These are phyloP conservation scores for Fusarium robinianum DNA, from an alignment of 2,329 filamentous ascomycete species.

Conservation along the genomic window DNA sequence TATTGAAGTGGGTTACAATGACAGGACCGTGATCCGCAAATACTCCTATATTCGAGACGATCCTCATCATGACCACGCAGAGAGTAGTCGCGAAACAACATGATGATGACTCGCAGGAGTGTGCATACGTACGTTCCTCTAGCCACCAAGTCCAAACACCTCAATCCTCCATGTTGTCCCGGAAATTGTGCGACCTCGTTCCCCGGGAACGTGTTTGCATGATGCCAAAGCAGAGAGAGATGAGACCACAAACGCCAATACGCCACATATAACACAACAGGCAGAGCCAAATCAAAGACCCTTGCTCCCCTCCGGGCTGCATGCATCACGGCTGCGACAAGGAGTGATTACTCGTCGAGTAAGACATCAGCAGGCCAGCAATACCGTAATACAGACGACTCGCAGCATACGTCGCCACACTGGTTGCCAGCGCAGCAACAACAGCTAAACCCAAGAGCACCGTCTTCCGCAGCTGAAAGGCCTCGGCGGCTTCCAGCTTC, in stretches of 20 bases:
- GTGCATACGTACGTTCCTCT: neutral
- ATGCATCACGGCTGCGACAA: slow-evolving; percentile 12
- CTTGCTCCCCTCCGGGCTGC: neutral
- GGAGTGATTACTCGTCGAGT: slow-evolving; percentile 11
- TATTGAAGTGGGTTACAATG: too few relatives aligned
- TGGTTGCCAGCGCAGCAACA: slow-evolving; percentile 13
- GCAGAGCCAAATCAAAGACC: slow-evolving; percentile 1
- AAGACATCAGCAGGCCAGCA: slow-evolving; percentile 13
- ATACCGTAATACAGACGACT: slow-evolving; percentile 23
- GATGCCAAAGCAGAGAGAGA: too few relatives aligned
- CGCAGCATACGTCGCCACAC: slow-evolving; percentile 20
- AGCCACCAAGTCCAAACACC: too few relatives aligned
- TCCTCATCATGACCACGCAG: slow-evolving; percentile 4
- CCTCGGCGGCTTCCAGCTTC: slow-evolving; percentile 65
- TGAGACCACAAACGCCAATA: too few relatives aligned
- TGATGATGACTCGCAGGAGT: neutral
- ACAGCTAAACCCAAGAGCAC: slow-evolving; percentile 57
- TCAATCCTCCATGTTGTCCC: neutral
- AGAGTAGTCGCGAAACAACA: slow-evolving; percentile 3
- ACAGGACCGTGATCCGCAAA: slow-evolving; percentile 4
- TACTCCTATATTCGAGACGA: slow-evolving; percentile 3
- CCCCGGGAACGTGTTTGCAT: neutral
- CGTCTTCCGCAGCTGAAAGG: slow-evolving; percentile 61
- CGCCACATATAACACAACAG: too few relatives aligned
- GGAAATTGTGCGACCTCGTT: slow-evolving; percentile 4